A percentile compares a stretch with the other conserved stretches of the same genome.
phyloP scores from a whole-genome alignment of 2,329 filamentous ascomycete genomes.

The Cadophora luteo-olivacea region DNA sequence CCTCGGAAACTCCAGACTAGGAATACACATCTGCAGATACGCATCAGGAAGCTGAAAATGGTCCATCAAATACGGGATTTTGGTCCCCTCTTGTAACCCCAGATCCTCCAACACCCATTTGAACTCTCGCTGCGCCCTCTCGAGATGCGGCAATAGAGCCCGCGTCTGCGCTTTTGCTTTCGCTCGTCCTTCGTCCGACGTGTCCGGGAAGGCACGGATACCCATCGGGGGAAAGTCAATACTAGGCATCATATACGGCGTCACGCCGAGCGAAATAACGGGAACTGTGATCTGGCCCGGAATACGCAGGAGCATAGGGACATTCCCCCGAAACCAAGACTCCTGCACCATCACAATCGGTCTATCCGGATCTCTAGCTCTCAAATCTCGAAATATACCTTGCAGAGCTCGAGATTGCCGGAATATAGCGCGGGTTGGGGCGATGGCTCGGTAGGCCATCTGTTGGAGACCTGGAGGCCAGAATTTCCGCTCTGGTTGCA shows the following conservation, averaged over 20 bases:
- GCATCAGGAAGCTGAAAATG: not conserved
- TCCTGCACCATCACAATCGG: not conserved
- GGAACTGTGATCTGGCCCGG: not conserved
- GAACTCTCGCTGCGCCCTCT: not conserved
- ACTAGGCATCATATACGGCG: not conserved
- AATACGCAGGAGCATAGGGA: not conserved
- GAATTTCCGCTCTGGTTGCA: not conserved
- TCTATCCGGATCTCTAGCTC: not conserved
- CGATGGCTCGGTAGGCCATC: not conserved
- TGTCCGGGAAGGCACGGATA: not conserved
- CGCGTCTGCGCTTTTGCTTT: not conserved
- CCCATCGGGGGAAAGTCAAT: not conserved
- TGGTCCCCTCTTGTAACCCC: not conserved
- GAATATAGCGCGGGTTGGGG: not conserved
- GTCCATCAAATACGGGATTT: not conserved
- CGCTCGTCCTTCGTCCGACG: not conserved
- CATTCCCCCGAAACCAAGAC: not conserved
- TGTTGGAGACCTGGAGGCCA: not conserved
- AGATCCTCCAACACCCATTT: not conserved
- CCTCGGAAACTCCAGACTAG: not conserved
- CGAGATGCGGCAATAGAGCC: not conserved
- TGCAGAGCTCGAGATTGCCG: not conserved
- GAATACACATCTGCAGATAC: not conserved
- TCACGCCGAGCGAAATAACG: not conserved
- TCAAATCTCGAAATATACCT: not conserved